phyloP scores from a whole-genome alignment of 2,329 filamentous ascomycete genomes.

The Mariannaea elegans region DNA sequence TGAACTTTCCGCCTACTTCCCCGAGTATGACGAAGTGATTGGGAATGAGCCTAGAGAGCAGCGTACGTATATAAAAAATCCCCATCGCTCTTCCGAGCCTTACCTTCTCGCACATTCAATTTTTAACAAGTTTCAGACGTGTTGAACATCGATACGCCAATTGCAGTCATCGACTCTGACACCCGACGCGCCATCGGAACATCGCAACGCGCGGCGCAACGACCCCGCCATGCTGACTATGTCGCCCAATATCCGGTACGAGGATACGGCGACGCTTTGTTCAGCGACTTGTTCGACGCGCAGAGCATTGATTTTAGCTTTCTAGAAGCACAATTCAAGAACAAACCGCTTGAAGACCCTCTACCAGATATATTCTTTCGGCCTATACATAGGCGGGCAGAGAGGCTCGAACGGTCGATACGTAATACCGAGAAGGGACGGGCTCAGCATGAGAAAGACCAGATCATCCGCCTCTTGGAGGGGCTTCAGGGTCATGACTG shows the following conservation, averaged over 20 bases:
- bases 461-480: constrained; percentile 74
- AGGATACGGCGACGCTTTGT: constrained; percentile 65
- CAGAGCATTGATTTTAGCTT: constrained; percentile 66
- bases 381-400: constrained; percentile 65
- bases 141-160: constrained; percentile 75
- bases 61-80: constrained; percentile 62
- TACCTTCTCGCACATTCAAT: background rate
- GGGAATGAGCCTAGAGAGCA: constrained; percentile 82
- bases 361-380: constrained; percentile 65
- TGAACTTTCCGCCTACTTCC: constrained; percentile 89
- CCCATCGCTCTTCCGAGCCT: constrained; percentile 26
- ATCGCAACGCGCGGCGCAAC: constrained; percentile 41
- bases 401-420: constrained; percentile 68
- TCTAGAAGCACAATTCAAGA: constrained; percentile 56
- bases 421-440: constrained; percentile 71
- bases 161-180: constrained; percentile 71
- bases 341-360: constrained; percentile 59
- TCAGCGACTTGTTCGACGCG: constrained; percentile 64
- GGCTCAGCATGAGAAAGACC: constrained; percentile 73
- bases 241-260: constrained; percentile 52
- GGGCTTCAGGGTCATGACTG: constrained; percentile 91
- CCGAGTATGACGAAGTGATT: constrained; percentile 93
- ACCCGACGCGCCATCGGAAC: constrained; percentile 41
- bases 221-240: constrained; percentile 36
- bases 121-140: constrained; percentile 64